Evolutionary conservation across 1,284 basidiomycete genomes (phyloP).

Genomic region (Ceratobasidium sp.): DNA sequence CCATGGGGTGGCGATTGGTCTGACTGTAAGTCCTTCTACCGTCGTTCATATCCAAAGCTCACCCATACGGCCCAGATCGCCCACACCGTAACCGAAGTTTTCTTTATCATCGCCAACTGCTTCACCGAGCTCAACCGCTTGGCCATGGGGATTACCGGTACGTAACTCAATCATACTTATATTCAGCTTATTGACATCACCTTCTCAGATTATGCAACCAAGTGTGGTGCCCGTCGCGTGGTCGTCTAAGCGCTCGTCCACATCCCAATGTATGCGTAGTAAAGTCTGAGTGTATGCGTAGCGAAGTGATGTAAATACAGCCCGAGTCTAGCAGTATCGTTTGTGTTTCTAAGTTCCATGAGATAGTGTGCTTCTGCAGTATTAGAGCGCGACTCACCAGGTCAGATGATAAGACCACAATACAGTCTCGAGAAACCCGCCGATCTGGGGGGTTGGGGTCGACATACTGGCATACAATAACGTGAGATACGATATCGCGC

Average conservation of each 20-base stretch:
- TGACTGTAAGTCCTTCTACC: neutral
- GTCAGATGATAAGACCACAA: slow-evolving; percentile 1
- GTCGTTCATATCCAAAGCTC: neutral
- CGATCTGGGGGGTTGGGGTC: neutral
- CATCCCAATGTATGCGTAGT: too few relatives aligned
- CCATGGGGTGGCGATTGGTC: neutral
- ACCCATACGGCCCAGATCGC: neutral
- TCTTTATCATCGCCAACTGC: slow-evolving; percentile 5
- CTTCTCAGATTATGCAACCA: too few relatives aligned
- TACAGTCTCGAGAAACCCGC: neutral
- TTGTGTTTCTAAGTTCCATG: slow-evolving; percentile 1
- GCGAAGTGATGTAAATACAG: too few relatives aligned
- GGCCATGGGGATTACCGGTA: neutral
- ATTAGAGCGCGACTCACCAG: neutral
- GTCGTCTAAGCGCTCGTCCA: too few relatives aligned
- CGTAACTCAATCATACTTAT: too few relatives aligned
- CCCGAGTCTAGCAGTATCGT: neutral
- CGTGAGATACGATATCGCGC: neutral
- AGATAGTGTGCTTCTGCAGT: neutral
- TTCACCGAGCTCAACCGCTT: neutral
- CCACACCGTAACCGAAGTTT: neutral
- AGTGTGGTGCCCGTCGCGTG: too few relatives aligned
- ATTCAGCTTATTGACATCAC: too few relatives aligned
- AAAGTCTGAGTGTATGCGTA: too few relatives aligned
- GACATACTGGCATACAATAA: neutral